Conservation (phyloP, 306 rosid genomes). For the Fagus sylvatica region DNA sequence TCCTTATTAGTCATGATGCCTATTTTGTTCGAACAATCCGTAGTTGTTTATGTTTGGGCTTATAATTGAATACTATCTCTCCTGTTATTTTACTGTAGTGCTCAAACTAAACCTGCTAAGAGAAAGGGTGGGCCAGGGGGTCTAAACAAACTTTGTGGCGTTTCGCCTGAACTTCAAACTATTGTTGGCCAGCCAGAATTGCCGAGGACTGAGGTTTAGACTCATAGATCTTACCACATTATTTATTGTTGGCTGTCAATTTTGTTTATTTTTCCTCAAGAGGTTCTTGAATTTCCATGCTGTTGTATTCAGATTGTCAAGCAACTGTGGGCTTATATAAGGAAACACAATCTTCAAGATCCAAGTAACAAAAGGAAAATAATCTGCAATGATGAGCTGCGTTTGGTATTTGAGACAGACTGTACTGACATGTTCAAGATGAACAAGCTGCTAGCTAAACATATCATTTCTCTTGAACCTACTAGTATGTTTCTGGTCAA, state of each 20-base stretch:
- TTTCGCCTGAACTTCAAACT: constrained; percentile 86
- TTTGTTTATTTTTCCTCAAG: constrained; percentile 1
- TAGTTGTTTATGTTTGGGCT: constrained; percentile 20
- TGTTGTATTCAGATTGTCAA: constrained; percentile 54
- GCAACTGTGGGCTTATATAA: constrained; percentile 65
- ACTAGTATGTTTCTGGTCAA: constrained; percentile 47
- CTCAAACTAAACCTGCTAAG: constrained; percentile 59
- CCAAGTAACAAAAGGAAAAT: constrained; percentile 65
- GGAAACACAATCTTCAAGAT: constrained; percentile 60
- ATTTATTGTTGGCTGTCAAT: constrained; percentile 1
- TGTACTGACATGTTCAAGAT: constrained; percentile 72
- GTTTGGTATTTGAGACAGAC: constrained; percentile 64
- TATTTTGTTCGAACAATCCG: not conserved
- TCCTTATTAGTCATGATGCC: not conserved
- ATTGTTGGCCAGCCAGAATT: constrained; percentile 83
- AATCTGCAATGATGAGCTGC: constrained; percentile 61
- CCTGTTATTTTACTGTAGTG: constrained; percentile 37
- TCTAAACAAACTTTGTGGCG: constrained; percentile 74
- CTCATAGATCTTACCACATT: not conserved
- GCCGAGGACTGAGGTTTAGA: constrained; percentile 76
- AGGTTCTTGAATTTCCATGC: constrained; percentile 15
- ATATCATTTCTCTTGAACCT: constrained; percentile 63
- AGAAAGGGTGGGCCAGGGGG: constrained; percentile 93
- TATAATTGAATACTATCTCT: not conserved
- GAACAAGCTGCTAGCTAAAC: constrained; percentile 64